Conservation (phyloP, 768 basidiomycete species). For the Pleurotus giganteus region DNA sequence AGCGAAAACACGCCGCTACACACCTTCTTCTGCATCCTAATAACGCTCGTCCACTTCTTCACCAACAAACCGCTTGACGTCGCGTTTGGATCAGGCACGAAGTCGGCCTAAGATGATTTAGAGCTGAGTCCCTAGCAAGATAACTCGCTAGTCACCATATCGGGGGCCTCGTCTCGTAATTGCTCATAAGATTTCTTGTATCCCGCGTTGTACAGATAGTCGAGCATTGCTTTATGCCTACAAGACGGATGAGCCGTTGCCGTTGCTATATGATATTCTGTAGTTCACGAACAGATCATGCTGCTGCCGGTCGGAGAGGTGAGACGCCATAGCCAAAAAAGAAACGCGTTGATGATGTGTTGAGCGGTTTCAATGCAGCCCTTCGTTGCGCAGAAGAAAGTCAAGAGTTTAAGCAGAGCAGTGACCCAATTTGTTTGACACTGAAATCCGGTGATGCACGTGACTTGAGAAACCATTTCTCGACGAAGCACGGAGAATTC, state of each 20-base stretch:
- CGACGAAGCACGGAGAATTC: too few relatives aligned
- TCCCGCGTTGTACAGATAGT: slow-evolving; percentile 64
- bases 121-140: neutral
- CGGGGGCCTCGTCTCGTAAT: slow-evolving; percentile 8
- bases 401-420: too few relatives aligned
- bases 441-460: too few relatives aligned
- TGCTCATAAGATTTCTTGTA: slow-evolving; percentile 5
- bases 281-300: slow-evolving; percentile 15
- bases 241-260: neutral
- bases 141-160: slow-evolving; percentile 5
- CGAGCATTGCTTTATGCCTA: slow-evolving; percentile 80
- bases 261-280: neutral
- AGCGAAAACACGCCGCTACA: slow-evolving; percentile 11
- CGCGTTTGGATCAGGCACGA: slow-evolving; percentile 81
- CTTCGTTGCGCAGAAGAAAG: too few relatives aligned
- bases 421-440: too few relatives aligned
- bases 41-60: slow-evolving; percentile 98
- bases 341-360: too few relatives aligned
- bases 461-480: too few relatives aligned
- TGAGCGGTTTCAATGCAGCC: too few relatives aligned
- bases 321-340: slow-evolving; percentile 10
- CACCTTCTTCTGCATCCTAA: slow-evolving; percentile 94
- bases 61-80: slow-evolving; percentile 85
- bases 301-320: slow-evolving; percentile 15
- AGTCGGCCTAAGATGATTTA: slow-evolving; percentile 49